Conservation (phyloP, 2,329 filamentous ascomycete species). For the Epichloe baconii region DNA sequence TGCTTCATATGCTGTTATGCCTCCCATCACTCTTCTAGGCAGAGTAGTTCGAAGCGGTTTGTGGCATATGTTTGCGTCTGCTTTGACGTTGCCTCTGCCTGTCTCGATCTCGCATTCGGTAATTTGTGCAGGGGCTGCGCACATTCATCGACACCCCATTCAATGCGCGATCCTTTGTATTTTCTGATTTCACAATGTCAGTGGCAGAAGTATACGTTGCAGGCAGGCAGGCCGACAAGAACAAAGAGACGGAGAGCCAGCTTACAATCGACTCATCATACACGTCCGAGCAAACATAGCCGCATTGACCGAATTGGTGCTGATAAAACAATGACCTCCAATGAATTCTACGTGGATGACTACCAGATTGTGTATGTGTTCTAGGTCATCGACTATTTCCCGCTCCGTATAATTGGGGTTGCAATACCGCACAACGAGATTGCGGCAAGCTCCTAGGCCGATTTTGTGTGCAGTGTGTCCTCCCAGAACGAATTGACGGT, state of each 20-base stretch:
- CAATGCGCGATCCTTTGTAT: constrained; percentile 58
- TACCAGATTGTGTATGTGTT: constrained; percentile 70
- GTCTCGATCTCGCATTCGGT: constrained; percentile 1
- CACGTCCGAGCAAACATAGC: constrained; percentile 65
- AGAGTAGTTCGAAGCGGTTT: constrained; percentile 52
- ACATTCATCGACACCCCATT: constrained; percentile 63
- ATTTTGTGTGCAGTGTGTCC: constrained; percentile 53
- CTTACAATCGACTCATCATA: constrained; percentile 53
- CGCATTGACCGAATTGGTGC: constrained; percentile 64
- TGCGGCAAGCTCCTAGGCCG: constrained; percentile 54
- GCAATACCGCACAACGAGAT: constrained; percentile 54
- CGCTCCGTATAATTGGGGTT: constrained; percentile 46
- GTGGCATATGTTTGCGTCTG: constrained; percentile 18
- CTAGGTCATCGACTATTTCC: constrained; percentile 56
- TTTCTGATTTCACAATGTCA: constrained; percentile 20
- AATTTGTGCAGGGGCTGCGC: constrained; percentile 36
- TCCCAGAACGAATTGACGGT: constrained; percentile 55
- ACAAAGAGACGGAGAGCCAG: constrained; percentile 4
- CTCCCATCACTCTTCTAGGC: constrained; percentile 23
- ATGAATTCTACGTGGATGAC: constrained; percentile 52
- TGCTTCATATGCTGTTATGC: background rate
- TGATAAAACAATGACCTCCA: constrained; percentile 50
- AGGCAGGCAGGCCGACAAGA: background rate
- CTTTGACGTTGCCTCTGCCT: constrained; percentile 6
- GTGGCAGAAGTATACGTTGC: background rate